Base-by-base conservation (phyloP, 305 asterid genomes). In the Withania somnifera region DNA sequence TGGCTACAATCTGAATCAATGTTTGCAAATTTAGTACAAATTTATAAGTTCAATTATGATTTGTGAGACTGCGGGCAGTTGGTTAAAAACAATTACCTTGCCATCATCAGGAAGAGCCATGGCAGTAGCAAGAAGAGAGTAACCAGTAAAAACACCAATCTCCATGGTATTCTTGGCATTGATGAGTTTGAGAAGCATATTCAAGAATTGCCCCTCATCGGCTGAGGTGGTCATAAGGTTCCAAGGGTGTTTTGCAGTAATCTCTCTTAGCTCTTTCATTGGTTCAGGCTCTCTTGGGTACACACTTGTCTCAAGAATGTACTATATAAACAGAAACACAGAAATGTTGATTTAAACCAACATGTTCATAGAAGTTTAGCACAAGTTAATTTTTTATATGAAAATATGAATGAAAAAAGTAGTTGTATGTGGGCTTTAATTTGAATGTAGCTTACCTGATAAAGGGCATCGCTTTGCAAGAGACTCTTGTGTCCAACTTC, bases 221-320 rank as follows among this genome's bases (percentile, higher is more conserved):
- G 89, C 82, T 0, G 86, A 50, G 40, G 84, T 82, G 28, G 83
- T 81, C 84, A 84, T 84, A n/a, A 86, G 30, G 28, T 83, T 84
- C 98, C 97, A 92, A 80, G 97, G 98, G 82, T 94, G 98, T 50
- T 90, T 94, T 52, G 97, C 96, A n/a, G 97, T 94, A 1, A 91
- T 38, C 87, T 92, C 98, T 42, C 98, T 85, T 40, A 94, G 97
- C 85, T 94, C 97, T 69, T 91, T 94, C 98, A 94, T 92, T 53
- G 93, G 19, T 85, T 89, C 95, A 2, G 95, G 97, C 84, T 94
- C 98, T 80, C 89, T 90, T 1, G 98, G 98, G 40, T 92, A 92
- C 54, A 91, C 97, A 11, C 98, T 94, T 8, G 96, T 94, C 64
- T 92, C 95, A 52, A 94, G 90, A 84, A 94, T 91, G 40, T 94